Evolutionary conservation across 2,329 filamentous ascomycete species (phyloP).

Genomic region (Ceratocystis ficicola): DNA sequence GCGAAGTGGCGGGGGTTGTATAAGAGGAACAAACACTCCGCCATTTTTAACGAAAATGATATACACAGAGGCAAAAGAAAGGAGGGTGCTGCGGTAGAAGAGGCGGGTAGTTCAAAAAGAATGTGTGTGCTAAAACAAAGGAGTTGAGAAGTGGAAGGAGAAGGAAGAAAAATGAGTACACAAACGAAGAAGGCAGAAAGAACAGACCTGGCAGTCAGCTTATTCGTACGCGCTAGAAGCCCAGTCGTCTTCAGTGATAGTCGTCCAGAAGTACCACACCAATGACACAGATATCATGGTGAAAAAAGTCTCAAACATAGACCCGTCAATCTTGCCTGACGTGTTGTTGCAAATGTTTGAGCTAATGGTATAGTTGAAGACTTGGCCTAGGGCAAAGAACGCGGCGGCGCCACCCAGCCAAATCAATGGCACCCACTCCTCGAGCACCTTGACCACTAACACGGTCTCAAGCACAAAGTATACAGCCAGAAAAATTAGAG

Average conservation of each 20-base stretch:
- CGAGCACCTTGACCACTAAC: conserved; percentile 73
- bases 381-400: conserved; percentile 80
- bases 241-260: conserved; percentile 98
- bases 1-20: background rate
- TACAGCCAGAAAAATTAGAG: conserved; percentile 74
- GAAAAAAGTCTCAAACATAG: conserved; percentile 86
- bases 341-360: conserved; percentile 79
- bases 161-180: conserved; percentile 8
- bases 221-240: conserved; percentile 43
- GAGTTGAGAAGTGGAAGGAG: conserved; percentile 13
- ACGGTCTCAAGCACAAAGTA: conserved; percentile 77
- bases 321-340: conserved; percentile 75
- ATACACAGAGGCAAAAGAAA: background rate
- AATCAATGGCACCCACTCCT: conserved; percentile 84
- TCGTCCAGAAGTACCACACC: conserved; percentile 95
- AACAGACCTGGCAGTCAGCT: background rate
- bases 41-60: conserved; percentile 7
- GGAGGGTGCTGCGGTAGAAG: background rate
- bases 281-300: conserved; percentile 70
- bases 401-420: conserved; percentile 64
- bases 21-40: background rate
- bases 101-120: background rate
- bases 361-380: conserved; percentile 94
- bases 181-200: conserved; percentile 12
- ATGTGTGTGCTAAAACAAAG: background rate